Evolutionary conservation across 257 asterid species (phyloP).

Genomic region (Fraxinus anomala): DNA sequence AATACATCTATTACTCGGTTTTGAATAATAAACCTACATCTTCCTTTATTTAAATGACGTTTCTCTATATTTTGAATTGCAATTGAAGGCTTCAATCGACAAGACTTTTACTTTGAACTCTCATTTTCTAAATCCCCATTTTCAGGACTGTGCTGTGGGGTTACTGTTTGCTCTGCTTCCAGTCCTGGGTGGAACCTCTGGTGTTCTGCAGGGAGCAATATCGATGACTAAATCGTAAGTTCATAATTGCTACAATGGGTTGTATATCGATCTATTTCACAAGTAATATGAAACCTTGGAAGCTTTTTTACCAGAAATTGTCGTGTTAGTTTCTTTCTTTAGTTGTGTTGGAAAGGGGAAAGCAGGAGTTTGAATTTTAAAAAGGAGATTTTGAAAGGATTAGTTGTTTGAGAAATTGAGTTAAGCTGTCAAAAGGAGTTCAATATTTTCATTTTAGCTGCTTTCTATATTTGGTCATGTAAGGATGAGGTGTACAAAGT

Average conservation of each 20-base stretch:
- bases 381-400: neutral
- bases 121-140: constrained; percentile 23
- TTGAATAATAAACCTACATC: constrained; percentile 7
- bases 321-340: neutral
- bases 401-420: neutral
- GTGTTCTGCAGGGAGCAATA: constrained; percentile 83
- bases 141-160: constrained; percentile 99
- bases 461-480: constrained; percentile 1
- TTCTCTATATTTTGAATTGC: constrained; percentile 13
- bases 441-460: neutral
- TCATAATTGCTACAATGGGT: neutral
- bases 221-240: constrained; percentile 99
- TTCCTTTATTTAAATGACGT: neutral
- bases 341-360: constrained; percentile 16
- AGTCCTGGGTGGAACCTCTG: constrained; percentile 95
- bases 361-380: constrained; percentile 11
- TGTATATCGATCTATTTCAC: neutral
- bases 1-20: constrained; percentile 4
- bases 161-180: constrained; percentile 96
- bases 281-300: neutral
- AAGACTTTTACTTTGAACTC: neutral
- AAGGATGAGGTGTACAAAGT: neutral
- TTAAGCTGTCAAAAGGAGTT: constrained; percentile 5
- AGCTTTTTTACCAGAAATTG: neutral
- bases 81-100: constrained; percentile 20